These are phyloP conservation scores for Ophiosphaerella korrae DNA, from an alignment of 2,329 filamentous ascomycete species.

Conservation along the genomic window DNA sequence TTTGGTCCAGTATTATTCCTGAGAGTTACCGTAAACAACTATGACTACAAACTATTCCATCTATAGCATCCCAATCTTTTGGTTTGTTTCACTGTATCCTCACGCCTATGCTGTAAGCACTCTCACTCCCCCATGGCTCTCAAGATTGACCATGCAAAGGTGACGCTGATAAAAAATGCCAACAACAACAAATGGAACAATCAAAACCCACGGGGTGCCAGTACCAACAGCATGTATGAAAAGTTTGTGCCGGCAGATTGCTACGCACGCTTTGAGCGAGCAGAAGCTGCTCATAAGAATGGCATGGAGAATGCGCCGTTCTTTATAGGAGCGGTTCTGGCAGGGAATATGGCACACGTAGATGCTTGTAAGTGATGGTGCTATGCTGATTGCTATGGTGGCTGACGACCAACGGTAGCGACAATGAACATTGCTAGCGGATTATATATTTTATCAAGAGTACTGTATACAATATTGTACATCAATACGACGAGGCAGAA, in stretches of 20 bases:
- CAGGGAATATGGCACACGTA: constrained; percentile 47
- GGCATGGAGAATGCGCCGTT: constrained; percentile 53
- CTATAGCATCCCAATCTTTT: constrained; percentile 32
- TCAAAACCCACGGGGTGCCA: constrained; percentile 45
- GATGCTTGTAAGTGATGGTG: constrained; percentile 13
- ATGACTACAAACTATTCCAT: constrained; percentile 34
- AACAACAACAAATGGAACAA: constrained; percentile 48
- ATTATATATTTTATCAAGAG: constrained; percentile 20
- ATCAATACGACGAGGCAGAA: constrained; percentile 22
- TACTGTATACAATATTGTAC: constrained; percentile 29
- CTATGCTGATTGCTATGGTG: background rate
- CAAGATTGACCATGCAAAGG: background rate
- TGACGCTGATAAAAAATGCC: constrained; percentile 6
- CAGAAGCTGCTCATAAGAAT: constrained; percentile 53
- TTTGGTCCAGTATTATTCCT: too few relatives aligned
- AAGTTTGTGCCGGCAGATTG: constrained; percentile 36
- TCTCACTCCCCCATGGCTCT: background rate
- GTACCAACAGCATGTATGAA: constrained; percentile 36
- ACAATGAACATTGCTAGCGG: constrained; percentile 27
- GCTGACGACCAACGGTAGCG: constrained; percentile 9
- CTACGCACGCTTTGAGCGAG: constrained; percentile 50
- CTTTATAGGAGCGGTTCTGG: constrained; percentile 51
- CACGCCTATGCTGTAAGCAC: constrained; percentile 27
- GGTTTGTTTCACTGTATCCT: constrained; percentile 25
- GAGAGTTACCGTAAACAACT: background rate